Base-by-base conservation (phyloP, 2,329 filamentous ascomycete genomes). In the Aspergillus texensis region DNA sequence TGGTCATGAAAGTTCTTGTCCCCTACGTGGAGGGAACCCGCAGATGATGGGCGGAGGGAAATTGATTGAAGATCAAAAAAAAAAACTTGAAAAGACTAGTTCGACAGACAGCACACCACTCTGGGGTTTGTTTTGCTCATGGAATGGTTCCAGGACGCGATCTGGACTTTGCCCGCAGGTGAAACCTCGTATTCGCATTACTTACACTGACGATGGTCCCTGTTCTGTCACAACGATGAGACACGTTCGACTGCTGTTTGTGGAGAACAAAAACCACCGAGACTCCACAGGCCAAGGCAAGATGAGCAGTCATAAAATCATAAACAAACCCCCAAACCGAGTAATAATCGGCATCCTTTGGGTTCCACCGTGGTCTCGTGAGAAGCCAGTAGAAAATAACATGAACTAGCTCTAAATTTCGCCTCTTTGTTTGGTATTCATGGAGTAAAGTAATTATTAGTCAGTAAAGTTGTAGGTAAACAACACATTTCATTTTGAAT, bases 301-400 rank as follows among this genome's bases (percentile, higher is more conserved):
- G 61, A 67, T 63, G 65, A 65, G 60, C 57, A 66, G 59, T 66
- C 64, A 60, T 62, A 65, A 65, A 61, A 61, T 48, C 30, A 26
- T 56, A 36, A 56, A 48, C 50, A 55, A 39, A 61, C 30, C 43
- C 64, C 62, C 62, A 39, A 57, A 57, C 59, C 32, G 10, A 64
- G 61, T 57, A 64, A 58, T 58, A 62, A 63, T 66, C 59, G 58
- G 64, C 62, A 53, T 53, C 32, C 53, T 62, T 58, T 60, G 52
- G 57, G 61, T 61, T 64, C 61, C 65, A 65, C 63, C 52, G 55
- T 53, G 62, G 63, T 67, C 65, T 65, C 59, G 65, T 67, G 65
- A 67, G 54, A 61, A 57, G 36, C 52, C 19, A 39, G 52, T 39
- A 24, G 30, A 55, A 26, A 39, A 19, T 19, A n/a, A 28, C 26